phyloP scores from a whole-genome alignment of 1,284 basidiomycete genomes.

The Malassezia equina region DNA sequence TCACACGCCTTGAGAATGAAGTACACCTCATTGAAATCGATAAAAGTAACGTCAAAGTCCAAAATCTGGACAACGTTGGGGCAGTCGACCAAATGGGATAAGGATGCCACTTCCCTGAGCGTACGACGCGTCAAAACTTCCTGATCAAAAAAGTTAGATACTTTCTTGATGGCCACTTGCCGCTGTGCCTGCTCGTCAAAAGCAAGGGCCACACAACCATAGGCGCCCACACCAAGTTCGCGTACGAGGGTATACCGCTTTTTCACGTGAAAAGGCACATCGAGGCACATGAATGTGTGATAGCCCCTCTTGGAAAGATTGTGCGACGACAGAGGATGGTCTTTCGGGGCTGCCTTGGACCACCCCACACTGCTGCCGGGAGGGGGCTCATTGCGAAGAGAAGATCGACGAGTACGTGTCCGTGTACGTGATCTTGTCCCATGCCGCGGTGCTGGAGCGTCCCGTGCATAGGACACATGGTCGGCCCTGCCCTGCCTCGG shows the following conservation, averaged over 20 bases:
- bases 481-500: not conserved
- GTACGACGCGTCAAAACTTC: conserved; percentile 42
- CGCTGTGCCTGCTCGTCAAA: conserved; percentile 33
- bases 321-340: conserved; percentile 39
- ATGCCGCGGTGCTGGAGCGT: not conserved
- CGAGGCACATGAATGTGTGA: conserved; percentile 42
- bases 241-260: conserved; percentile 41
- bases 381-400: not conserved
- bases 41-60: conserved; percentile 46
- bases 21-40: conserved; percentile 47
- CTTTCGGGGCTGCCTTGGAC: conserved; percentile 29
- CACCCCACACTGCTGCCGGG: not conserved
- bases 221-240: conserved; percentile 45
- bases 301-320: conserved; percentile 40
- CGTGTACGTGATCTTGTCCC: conserved; percentile 13
- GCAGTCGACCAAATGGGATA: conserved; percentile 35
- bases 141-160: conserved; percentile 42
- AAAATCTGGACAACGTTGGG: conserved; percentile 40
- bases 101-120: conserved; percentile 38
- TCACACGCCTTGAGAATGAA: conserved; percentile 41
- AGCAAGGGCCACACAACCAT: conserved; percentile 44
- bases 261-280: conserved; percentile 43
- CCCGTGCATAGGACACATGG: not conserved
- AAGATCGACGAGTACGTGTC: not conserved
- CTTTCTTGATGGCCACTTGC: conserved; percentile 47